Percentiles rank a stretch among this genome's conserved stretches.
phyloP scores from a whole-genome alignment of 2,329 filamentous ascomycete genomes.

The Taxawa tesnikishii region DNA sequence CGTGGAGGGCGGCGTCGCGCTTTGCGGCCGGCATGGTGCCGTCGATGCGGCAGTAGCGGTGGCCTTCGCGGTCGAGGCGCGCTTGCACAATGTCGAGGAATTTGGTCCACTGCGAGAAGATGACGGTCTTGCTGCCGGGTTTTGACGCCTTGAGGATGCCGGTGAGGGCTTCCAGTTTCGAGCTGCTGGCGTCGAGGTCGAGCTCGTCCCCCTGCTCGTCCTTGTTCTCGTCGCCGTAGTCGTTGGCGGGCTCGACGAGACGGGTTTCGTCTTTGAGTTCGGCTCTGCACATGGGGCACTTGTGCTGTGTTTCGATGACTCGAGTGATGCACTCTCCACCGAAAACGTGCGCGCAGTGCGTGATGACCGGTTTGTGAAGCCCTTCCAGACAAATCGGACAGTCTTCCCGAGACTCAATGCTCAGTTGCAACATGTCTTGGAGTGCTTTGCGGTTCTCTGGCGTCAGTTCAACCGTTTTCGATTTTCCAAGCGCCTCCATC shows the following conservation, averaged over 20 bases:
- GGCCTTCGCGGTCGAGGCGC: constrained; percentile 48
- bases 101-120: constrained; percentile 65
- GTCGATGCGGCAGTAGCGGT: constrained; percentile 62
- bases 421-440: constrained; percentile 62
- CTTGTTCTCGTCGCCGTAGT: constrained; percentile 32
- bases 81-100: constrained; percentile 62
- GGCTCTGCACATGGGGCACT: constrained; percentile 75
- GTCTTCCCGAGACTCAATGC: constrained; percentile 69
- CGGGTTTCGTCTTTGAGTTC: constrained; percentile 45
- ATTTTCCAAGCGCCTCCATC: constrained; percentile 53
- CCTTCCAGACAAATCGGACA: constrained; percentile 72
- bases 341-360: constrained; percentile 72
- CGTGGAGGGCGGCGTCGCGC: constrained; percentile 60
- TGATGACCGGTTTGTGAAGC: constrained; percentile 65
- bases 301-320: constrained; percentile 56
- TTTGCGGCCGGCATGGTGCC: constrained; percentile 60
- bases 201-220: constrained; percentile 30
- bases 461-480: constrained; percentile 57
- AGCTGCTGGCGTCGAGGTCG: constrained; percentile 55
- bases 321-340: constrained; percentile 61
- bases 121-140: constrained; percentile 56
- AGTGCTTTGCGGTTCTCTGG: constrained; percentile 60
- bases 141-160: constrained; percentile 61
- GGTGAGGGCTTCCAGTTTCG: constrained; percentile 70
- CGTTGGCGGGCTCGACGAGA: constrained; percentile 54